Base-by-base conservation (phyloP, 306 rosid species). In the Cercis canadensis region DNA sequence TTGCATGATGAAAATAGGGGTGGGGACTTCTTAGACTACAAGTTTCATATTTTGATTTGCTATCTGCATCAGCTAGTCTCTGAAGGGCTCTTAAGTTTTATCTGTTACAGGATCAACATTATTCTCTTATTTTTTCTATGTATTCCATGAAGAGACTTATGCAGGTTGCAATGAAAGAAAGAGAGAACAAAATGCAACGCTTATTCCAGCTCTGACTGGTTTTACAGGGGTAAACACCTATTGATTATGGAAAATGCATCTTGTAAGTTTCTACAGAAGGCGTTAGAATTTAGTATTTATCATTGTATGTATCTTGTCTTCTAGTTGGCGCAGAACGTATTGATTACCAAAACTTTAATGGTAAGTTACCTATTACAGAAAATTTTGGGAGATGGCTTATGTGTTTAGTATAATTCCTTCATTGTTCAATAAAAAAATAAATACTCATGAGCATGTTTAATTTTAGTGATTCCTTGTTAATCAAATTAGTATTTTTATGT, bases 201-300 rank as follows among this genome's bases (percentile, higher is more conserved):
- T 33, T 66, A 4, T 34, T 66, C 36, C 37, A 8, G 8, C 50
- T 18, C 6, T 52, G 37, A 3, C 51, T 14, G 36, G 21, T 46
- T 45, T n/a, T 8, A 13, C 7, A 36, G 51, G 11, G 56, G 34
- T 16, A 37, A 34, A 12, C 56, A 15, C 55, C 18, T 36, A 59
- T 36, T 50, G 75, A n/a, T 51, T 50, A 37, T 44, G 15, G 34
- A 40, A 62, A 62, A 13, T 32, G 56, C 56, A 39, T 40, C 51
- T 52, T 52, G 64, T 16, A 29, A 52, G 70, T 53, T 41, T 15
- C 10, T 11, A 18, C 18, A 50, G 64, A 40, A n/a, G 29, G 21
- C 10, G 51, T 51, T 73, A 51, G 63, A 62, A 61, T 18, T 11
- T 5, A 1, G 33, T 18, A 10, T 4, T 12, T 21, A 37, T 53